phyloP scores from a whole-genome alignment of 805 yeast genomes.

The Torulaspora franciscae region DNA sequence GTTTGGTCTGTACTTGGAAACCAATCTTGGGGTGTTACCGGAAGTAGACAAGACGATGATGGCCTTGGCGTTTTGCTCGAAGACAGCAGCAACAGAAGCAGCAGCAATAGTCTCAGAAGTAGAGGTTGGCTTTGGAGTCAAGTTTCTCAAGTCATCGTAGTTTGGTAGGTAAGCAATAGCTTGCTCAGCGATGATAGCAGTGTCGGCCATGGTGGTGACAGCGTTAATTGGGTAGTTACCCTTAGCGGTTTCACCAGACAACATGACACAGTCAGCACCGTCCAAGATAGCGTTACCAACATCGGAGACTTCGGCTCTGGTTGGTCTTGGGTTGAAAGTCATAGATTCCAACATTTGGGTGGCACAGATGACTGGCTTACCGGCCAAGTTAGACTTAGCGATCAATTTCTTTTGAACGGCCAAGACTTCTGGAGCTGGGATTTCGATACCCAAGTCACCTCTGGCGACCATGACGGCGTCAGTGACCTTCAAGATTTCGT shows the following conservation, averaged over 20 bases:
- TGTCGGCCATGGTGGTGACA: constrained; percentile 98
- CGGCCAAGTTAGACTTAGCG: constrained; percentile 98
- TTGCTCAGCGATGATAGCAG: constrained; percentile 92
- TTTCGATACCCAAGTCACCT: constrained; percentile 99
- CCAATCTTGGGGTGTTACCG: constrained; percentile 92
- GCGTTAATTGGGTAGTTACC: constrained; percentile 98
- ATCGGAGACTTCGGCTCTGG: constrained; percentile 99
- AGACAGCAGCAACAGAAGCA: constrained; percentile 93
- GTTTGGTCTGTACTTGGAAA: constrained; percentile 95
- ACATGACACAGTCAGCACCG: constrained; percentile 99
- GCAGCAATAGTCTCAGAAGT: constrained; percentile 96
- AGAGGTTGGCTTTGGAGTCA: constrained; percentile 82
- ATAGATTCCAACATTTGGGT: constrained; percentile 99
- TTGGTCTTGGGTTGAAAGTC: constrained; percentile 99
- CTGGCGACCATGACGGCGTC: constrained; percentile 99
- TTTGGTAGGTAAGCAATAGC: constrained; percentile 83
- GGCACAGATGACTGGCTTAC: constrained; percentile 99
- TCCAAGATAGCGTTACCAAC: constrained; percentile 98
- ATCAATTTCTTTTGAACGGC: constrained; percentile 98
- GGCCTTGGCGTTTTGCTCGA: constrained; percentile 95
- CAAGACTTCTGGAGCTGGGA: constrained; percentile 98
- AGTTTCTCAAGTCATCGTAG: constrained; percentile 82
- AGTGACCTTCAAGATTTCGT: constrained; percentile 87
- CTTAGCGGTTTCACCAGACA: constrained; percentile 99
- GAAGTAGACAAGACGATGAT: constrained; percentile 93